Evolutionary conservation across 1,139 yeast species (phyloP).

Genomic region (Suhomyces yuchorum): DNA sequence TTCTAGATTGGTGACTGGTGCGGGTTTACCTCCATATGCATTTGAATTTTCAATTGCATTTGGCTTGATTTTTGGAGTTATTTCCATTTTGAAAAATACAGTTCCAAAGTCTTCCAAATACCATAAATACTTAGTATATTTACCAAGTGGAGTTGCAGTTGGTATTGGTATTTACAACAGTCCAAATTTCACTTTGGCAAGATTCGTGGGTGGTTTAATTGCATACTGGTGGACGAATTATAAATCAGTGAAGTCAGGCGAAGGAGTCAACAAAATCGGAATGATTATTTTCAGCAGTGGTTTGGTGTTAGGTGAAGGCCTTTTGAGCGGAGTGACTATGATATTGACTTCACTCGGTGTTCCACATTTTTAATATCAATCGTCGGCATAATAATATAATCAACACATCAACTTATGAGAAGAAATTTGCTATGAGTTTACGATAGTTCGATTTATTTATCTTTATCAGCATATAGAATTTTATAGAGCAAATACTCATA

Average conservation of each 20-base stretch:
- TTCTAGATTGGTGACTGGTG: conserved; percentile 87
- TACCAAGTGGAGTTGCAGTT: conserved; percentile 95
- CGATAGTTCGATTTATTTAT: neutral
- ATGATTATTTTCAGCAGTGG: conserved; percentile 92
- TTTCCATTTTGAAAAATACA: conserved; percentile 66
- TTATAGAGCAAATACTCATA: neutral
- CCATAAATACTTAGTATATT: conserved; percentile 51
- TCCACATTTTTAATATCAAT: conserved; percentile 31
- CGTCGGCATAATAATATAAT: neutral
- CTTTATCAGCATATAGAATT: neutral
- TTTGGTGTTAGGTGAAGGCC: conserved; percentile 89
- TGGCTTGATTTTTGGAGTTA: conserved; percentile 66
- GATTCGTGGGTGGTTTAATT: conserved; percentile 86
- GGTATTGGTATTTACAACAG: conserved; percentile 95
- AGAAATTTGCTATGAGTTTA: neutral
- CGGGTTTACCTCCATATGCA: conserved; percentile 83
- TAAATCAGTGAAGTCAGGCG: conserved; percentile 28
- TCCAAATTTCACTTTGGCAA: conserved; percentile 89
- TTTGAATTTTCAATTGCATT: conserved; percentile 63
- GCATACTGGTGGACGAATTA: conserved; percentile 60
- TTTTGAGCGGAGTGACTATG: conserved; percentile 82
- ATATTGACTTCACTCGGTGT: conserved; percentile 65
- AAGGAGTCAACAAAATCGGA: conserved; percentile 50
- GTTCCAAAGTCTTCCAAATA: conserved; percentile 42
- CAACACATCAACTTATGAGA: neutral